A percentile compares a stretch with the other conserved stretches of the same genome.
These are phyloP conservation scores for Fusarium keratoplasticum DNA, from an alignment of 2,329 filamentous ascomycete species.

Conservation along the genomic window DNA sequence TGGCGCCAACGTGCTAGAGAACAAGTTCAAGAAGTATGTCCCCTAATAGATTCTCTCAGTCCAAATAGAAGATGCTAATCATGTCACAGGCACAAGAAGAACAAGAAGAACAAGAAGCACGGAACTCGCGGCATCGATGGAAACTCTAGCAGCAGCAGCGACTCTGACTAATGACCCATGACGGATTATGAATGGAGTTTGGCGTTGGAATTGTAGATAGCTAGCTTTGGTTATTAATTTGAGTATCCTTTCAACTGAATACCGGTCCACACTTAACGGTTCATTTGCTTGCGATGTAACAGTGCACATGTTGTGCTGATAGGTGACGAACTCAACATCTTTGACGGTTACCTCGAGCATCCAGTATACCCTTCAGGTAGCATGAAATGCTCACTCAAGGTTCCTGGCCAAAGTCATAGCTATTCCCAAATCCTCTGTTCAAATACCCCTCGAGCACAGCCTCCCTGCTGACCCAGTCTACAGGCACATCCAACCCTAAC, in stretches of 20 bases:
- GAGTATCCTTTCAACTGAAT: background rate
- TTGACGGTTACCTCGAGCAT: background rate
- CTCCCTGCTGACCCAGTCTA: constrained; percentile 59
- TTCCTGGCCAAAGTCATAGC: constrained; percentile 69
- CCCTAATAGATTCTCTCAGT: background rate
- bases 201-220: constrained; percentile 12
- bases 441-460: constrained; percentile 61
- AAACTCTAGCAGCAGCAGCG: constrained; percentile 38
- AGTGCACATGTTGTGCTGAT: background rate
- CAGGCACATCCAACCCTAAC: constrained; percentile 60
- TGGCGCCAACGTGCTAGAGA: constrained; percentile 64
- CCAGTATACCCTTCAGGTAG: background rate
- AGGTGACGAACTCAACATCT: background rate
- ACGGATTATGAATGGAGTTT: constrained; percentile 12
- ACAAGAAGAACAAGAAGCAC: constrained; percentile 48
- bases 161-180: constrained; percentile 43
- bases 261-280: background rate
- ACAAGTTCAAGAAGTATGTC: constrained; percentile 51
- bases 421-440: constrained; percentile 69
- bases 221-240: background rate
- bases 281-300: background rate
- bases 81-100: constrained; percentile 48
- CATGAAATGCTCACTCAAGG: constrained; percentile 19
- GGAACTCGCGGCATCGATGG: constrained; percentile 35
- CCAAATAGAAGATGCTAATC: background rate